Conservation (phyloP, 768 basidiomycete species). For the Collybia sp. region DNA sequence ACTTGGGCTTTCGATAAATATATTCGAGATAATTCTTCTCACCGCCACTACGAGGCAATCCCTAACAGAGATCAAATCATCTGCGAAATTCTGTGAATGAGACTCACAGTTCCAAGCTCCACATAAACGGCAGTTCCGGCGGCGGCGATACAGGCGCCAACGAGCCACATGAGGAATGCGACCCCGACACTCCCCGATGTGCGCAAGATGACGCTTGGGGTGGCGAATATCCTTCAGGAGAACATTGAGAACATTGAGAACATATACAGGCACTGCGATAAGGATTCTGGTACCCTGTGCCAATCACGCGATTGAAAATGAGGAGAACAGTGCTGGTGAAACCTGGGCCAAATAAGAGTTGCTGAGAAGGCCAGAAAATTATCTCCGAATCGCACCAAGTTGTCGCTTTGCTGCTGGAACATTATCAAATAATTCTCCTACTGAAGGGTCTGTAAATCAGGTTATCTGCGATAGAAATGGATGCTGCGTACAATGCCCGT, state of each 20-base stretch:
- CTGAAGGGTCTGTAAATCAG: too few species aligned
- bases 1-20: slow-evolving; percentile 57
- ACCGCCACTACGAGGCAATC: slow-evolving; percentile 67
- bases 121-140: slow-evolving; percentile 69
- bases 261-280: not conserved
- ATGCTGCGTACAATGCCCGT: too few species aligned
- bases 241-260: too few species aligned
- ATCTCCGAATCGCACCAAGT: not conserved
- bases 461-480: too few species aligned
- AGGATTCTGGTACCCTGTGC: slow-evolving; percentile 48
- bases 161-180: slow-evolving; percentile 64
- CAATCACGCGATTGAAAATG: slow-evolving; percentile 72
- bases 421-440: not conserved
- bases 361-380: not conserved
- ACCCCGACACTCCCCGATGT: slow-evolving; percentile 69
- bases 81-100: not conserved
- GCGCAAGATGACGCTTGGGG: slow-evolving; percentile 62
- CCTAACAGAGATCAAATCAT: slow-evolving; percentile 30
- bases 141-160: slow-evolving; percentile 60
- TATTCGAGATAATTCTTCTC: slow-evolving; percentile 77
- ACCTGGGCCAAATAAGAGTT: slow-evolving; percentile 21
- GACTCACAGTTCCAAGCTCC: slow-evolving; percentile 66
- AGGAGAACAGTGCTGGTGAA: slow-evolving; percentile 55
- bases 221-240: slow-evolving; percentile 57
- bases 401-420: not conserved